phyloP scores from a whole-genome alignment of 2,329 filamentous ascomycete genomes.

The Venturia pyrina region DNA sequence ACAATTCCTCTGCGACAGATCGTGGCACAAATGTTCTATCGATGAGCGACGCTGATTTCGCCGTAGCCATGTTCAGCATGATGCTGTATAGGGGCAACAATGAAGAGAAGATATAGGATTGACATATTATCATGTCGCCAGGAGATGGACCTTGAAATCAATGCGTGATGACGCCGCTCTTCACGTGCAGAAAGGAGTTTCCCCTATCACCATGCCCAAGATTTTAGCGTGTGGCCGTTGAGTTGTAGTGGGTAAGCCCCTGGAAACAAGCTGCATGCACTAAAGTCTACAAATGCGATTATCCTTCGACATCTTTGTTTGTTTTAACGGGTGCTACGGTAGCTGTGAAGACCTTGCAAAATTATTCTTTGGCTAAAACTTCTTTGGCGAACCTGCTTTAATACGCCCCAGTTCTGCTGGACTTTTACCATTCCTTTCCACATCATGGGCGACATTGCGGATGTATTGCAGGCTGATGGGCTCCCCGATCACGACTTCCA shows the following conservation, averaged over 20 bases:
- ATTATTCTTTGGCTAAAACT: background rate
- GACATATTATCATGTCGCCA: no score
- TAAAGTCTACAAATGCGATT: background rate
- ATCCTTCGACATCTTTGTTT: no score
- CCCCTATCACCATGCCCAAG: background rate
- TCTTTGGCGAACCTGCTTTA: background rate
- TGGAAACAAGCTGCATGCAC: background rate
- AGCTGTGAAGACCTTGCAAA: no score
- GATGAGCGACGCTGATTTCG: no score
- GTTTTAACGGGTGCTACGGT: no score
- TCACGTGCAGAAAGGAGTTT: background rate
- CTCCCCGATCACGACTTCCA: background rate
- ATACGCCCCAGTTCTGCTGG: background rate
- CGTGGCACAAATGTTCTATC: no score
- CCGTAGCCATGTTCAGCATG: no score
- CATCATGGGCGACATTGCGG: background rate
- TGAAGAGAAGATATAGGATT: no score
- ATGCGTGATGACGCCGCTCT: no score
- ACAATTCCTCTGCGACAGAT: no score
- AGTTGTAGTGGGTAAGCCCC: background rate
- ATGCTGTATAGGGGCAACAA: no score
- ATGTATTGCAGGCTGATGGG: background rate
- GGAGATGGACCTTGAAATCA: no score
- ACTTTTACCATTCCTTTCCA: background rate
- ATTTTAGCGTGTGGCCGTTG: background rate